Evolutionary conservation across 768 basidiomycete genomes (phyloP).

Genomic region (Suillus variegatus): DNA sequence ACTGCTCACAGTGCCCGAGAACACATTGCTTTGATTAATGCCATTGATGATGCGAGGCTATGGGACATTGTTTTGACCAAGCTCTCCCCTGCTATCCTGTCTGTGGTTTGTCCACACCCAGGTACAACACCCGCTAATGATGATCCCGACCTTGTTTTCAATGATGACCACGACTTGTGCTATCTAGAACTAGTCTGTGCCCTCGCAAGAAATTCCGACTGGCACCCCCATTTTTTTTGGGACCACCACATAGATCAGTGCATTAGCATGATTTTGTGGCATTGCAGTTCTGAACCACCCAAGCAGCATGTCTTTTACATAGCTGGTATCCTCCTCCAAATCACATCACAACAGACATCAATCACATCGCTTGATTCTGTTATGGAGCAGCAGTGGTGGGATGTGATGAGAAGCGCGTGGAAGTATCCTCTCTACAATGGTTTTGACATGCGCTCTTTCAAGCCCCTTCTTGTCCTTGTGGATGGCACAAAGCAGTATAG

Average conservation of each 20-base stretch:
- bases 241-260: neutral
- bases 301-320: neutral
- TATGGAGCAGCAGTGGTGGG: neutral
- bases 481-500: neutral
- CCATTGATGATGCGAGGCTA: neutral
- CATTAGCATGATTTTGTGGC: neutral
- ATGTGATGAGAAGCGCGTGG: neutral
- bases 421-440: rapidly evolving
- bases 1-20: neutral
- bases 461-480: neutral
- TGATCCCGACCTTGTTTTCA: rapidly evolving
- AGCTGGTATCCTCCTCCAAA: neutral
- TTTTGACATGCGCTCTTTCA: neutral
- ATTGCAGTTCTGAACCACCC: neutral
- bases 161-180: neutral
- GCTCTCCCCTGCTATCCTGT: neutral
- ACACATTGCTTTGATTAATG: neutral
- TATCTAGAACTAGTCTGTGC: neutral
- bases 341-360: neutral
- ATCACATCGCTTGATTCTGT: neutral
- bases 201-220: neutral
- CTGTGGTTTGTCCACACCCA: neutral
- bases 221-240: neutral
- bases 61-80: neutral
- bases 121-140: neutral